Conservation (phyloP, 495 filamentous ascomycete genomes). For the Poronia punctata region DNA sequence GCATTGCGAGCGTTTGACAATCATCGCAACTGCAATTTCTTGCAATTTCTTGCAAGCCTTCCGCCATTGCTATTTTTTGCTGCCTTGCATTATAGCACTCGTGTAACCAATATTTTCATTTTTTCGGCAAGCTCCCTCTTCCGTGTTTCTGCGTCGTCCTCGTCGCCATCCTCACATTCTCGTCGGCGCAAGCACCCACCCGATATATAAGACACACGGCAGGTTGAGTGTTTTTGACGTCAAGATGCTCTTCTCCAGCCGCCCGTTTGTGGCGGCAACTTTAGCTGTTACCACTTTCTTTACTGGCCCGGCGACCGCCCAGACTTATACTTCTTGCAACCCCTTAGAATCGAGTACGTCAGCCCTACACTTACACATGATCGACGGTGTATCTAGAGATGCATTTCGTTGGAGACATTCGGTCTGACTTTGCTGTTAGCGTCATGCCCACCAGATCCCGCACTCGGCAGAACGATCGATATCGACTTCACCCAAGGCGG, state of each 20-base stretch:
- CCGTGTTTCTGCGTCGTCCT: too few relatives aligned
- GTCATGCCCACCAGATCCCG: constrained; percentile 69
- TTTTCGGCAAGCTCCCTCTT: too few relatives aligned
- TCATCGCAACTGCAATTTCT: too few relatives aligned
- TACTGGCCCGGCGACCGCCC: constrained; percentile 39
- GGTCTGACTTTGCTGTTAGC: constrained; percentile 14
- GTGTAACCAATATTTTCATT: too few relatives aligned
- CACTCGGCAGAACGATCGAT: constrained; percentile 68
- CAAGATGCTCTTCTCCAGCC: constrained; percentile 16
- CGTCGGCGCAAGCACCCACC: too few relatives aligned
- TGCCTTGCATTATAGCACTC: too few relatives aligned
- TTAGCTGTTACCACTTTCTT: constrained; percentile 19
- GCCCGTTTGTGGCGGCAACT: constrained; percentile 14
- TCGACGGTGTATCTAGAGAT: background rate
- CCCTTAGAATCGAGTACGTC: constrained; percentile 56
- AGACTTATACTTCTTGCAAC: constrained; percentile 70
- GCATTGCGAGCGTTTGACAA: too few relatives aligned
- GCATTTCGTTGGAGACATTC: constrained; percentile 5
- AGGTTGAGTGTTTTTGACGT: background rate
- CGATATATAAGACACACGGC: too few relatives aligned
- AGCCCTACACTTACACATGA: background rate
- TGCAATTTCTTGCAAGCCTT: too few relatives aligned
- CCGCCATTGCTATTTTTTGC: too few relatives aligned
- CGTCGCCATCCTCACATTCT: too few relatives aligned
- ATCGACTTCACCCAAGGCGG: constrained; percentile 76